Conservation (phyloP, 2,329 filamentous ascomycete species). For the Sporothrix schenckii region DNA sequence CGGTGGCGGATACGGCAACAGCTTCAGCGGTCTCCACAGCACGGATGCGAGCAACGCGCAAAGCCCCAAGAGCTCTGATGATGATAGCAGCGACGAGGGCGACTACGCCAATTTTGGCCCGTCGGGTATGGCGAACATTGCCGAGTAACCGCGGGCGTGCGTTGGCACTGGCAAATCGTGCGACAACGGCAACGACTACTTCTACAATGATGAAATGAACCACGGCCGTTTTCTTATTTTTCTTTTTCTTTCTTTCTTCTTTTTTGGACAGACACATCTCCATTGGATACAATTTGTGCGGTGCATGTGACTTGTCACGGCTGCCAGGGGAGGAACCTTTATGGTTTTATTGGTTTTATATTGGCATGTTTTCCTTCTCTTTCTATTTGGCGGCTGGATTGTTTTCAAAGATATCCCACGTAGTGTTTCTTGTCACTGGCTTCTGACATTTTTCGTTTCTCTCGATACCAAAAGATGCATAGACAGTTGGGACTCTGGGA, state of each 20-base stretch:
- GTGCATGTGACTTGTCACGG: neutral
- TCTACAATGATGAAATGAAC: neutral
- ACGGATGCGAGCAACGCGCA: constrained; percentile 55
- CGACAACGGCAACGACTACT: neutral
- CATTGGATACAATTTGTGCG: constrained; percentile 6
- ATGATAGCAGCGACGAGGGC: constrained; percentile 58
- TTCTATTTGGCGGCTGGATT: constrained; percentile 11
- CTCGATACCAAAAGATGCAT: constrained; percentile 32
- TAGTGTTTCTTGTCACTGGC: constrained; percentile 20
- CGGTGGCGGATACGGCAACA: constrained; percentile 37
- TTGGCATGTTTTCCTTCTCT: neutral
- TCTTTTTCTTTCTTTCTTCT: neutral
- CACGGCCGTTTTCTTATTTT: neutral
- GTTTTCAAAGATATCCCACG: constrained; percentile 26
- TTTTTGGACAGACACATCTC: neutral
- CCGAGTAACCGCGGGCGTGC: constrained; percentile 21
- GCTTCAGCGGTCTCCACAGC: constrained; percentile 51
- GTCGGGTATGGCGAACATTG: constrained; percentile 41
- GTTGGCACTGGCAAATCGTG: neutral
- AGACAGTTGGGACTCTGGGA: constrained; percentile 26
- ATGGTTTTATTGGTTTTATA: neutral
- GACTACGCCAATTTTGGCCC: constrained; percentile 53
- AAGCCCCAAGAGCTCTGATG: constrained; percentile 52
- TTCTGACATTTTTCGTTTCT: constrained; percentile 25
- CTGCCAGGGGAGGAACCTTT: neutral